phyloP scores from a whole-genome alignment of 2,329 filamentous ascomycete genomes.

The Epichloe baconii region DNA sequence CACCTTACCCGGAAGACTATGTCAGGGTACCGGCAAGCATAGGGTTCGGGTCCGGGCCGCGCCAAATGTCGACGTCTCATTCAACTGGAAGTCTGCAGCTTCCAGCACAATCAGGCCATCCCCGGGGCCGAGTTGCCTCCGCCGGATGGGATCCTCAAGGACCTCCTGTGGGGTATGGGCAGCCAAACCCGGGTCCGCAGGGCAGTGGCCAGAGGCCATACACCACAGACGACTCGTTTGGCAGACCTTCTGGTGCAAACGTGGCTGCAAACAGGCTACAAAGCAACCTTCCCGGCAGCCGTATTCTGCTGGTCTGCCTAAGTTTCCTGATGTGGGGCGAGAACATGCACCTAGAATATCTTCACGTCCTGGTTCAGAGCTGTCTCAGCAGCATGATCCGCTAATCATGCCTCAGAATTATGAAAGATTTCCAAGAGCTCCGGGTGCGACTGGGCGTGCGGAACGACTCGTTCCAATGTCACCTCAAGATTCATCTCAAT shows the following conservation, averaged over 20 bases:
- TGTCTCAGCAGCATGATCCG: constrained; percentile 9
- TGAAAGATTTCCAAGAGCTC: constrained; percentile 19
- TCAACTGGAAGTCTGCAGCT: constrained; percentile 34
- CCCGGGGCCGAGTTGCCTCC: constrained; percentile 29
- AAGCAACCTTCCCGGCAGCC: constrained; percentile 12
- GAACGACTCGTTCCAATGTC: constrained; percentile 22
- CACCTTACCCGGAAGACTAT: constrained; percentile 43
- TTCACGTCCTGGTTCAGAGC: constrained; percentile 9
- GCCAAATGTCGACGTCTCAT: constrained; percentile 28
- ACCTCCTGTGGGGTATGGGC: constrained; percentile 25
- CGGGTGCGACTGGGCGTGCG: constrained; percentile 17
- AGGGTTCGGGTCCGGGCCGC: constrained; percentile 26
- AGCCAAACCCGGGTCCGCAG: constrained; percentile 23
- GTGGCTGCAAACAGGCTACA: constrained; percentile 19
- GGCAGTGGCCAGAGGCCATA: constrained; percentile 8
- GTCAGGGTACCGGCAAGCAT: constrained; percentile 20
- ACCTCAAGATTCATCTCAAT: constrained; percentile 10
- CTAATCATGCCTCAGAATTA: constrained; percentile 8
- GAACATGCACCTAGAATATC: neutral
- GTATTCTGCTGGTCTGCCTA: neutral
- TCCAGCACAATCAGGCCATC: constrained; percentile 14
- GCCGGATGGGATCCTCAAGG: constrained; percentile 32
- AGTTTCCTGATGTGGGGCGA: neutral
- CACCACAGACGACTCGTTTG: constrained; percentile 11
- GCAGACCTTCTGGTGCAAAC: constrained; percentile 16